Evolutionary conservation across 169 alveolate genomes (phyloP), one percentile per base, ranked within the genome.

Genomic region (Perkinsus marinus): DNA sequence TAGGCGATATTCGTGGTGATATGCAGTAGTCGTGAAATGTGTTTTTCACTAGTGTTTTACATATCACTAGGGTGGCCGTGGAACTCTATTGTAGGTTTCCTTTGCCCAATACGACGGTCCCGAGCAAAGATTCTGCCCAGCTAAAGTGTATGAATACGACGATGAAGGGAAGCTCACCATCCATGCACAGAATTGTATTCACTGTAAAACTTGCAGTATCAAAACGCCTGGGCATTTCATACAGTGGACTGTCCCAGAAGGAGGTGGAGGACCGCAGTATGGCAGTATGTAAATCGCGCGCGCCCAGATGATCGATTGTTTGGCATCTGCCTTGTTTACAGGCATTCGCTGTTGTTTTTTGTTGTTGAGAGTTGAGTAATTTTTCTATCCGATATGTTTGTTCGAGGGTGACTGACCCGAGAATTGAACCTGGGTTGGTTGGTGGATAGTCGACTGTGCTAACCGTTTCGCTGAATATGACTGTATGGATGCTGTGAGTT

Each of bases 181-280:
- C 90, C 96, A 97, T 91, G 96, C 98, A 39, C 96, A 97, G 92
- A 97, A 97, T 92, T 97, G 98, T 93, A 79, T 97, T 0, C 98
- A 97, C 92, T 97, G 98, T 95, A 97, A 97, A 90, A 95, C 97
- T 90, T 96, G 97, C 91, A 68, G 91, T 39, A 92, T 92, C 6
- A 94, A 94, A 90, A 94, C 96, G 90, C 96, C 96, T 2, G 79
- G 93, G 90, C 96, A 96, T 41, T 97, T 93, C 94, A 96, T 97
- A 69, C 94, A 95, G 41, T 97, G 98, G 98, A 96, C 96, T 34
- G 97, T 95, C 43, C 98, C 98, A 13, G 98, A 97, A 92, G 98
- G 98, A 22, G 97, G 98, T 39, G 98, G 98, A 38, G 98, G 98
- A 39, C 98, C 98, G 6, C 95, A 94, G 69, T 96, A 96, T 93